Conservation (phyloP, 208 protist genomes). For the Trypanosoma conorhini region DNA sequence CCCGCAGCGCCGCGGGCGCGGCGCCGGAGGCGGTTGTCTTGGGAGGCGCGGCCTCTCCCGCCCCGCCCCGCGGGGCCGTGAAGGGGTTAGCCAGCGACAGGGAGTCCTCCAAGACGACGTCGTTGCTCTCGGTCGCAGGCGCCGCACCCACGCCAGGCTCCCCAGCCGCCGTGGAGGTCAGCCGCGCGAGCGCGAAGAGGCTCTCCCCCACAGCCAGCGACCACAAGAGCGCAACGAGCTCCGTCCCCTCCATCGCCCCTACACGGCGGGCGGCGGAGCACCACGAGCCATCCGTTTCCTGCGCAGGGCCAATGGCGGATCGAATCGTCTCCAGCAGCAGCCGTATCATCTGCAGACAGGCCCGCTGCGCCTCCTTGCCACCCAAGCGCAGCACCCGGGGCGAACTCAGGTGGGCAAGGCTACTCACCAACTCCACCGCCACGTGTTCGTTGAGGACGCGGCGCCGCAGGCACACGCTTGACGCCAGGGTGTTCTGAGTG, state of each 20-base stretch:
- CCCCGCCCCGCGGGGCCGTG: no score
- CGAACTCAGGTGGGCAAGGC: slow-evolving; percentile 18
- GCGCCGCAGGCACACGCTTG: background rate
- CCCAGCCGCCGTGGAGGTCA: background rate
- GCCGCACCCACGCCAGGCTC: background rate
- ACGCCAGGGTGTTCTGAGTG: background rate
- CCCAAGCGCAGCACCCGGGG: background rate
- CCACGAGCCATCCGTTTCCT: background rate
- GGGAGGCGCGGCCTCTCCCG: no score
- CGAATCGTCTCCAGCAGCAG: slow-evolving; percentile 4
- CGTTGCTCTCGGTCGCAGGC: background rate
- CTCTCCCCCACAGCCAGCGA: slow-evolving; percentile 4
- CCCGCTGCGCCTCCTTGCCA: slow-evolving; percentile 11
- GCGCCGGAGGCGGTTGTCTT: no score
- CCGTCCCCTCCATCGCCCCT: background rate
- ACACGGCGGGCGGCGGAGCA: background rate
- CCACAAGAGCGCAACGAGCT: slow-evolving; percentile 10
- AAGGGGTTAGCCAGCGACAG: no score
- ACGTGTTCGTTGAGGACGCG: slow-evolving; percentile 17
- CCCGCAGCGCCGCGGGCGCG: background rate
- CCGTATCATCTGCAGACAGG: slow-evolving; percentile 19
- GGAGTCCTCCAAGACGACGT: no score
- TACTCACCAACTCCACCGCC: slow-evolving; percentile 19
- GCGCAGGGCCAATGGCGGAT: background rate
- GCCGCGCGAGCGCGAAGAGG: slow-evolving; percentile 2